Evolutionary conservation across 2,329 filamentous ascomycete species (phyloP), one percentile per base, ranked within the genome.

Genomic region (Ambrosiella xylebori): DNA sequence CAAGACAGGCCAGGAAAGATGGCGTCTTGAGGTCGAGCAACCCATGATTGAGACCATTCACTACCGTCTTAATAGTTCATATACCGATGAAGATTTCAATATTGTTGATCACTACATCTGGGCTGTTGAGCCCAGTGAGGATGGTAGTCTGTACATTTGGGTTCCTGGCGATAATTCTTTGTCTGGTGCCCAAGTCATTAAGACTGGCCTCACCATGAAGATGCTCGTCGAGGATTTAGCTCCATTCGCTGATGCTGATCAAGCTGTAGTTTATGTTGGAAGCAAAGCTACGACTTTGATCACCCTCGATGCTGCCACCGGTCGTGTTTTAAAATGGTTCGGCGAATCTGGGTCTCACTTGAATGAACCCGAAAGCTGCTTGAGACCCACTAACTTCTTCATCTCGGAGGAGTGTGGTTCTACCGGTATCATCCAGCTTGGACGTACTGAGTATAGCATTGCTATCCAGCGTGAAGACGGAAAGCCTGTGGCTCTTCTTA

Each of bases 41-140:
- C 88, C 91, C 64, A 90, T 95, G 81, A 84, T 97, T 62, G 86
- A 96, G 71, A 95, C 88, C 51, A 82, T 80, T 60, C 90, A 96
- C 69, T 81, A 89, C 68, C 80, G 83, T 61, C 75, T 78, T 63
- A 87, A 88, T 68, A 76, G 74, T 58, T 85, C 85, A 36, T 67
- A 76, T 59, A 67, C 80, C 50, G 74, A 81, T 57, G 74, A 78
- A 41, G 76, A 81, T 67, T 77, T 79, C 64, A 74, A 77, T 52
- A 71, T 81, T 27, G 82, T 93, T 63, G 88, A 95, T 65, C 86
- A 95, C 65, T 93, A 89, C 65, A 75, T 95, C 52, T 98, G 93
- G 88, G 90, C 95, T 58, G 87, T 98, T 57, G 93, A 97, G 70
- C 93, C 93, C 12, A 91, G 79, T 63, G 82, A 85, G 63, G 86